A percentile compares a stretch with the other conserved stretches of the same genome.
Conservation (phyloP, 345 rosid genomes). For the Hevea brasiliensis region DNA sequence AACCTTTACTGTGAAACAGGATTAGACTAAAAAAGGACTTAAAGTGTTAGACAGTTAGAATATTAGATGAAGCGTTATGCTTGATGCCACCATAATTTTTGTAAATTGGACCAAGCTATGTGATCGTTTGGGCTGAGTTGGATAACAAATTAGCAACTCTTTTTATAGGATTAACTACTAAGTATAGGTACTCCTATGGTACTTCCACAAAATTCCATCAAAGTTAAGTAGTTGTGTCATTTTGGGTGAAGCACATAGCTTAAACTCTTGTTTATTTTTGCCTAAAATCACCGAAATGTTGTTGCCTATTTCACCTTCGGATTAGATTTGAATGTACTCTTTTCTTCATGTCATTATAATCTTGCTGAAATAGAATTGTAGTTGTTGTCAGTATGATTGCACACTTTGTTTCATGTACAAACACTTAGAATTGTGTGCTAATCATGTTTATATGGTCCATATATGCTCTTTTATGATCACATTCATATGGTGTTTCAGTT, state of each 20-base stretch:
- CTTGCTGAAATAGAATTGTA: background rate
- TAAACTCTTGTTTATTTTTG: background rate
- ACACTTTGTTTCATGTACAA: background rate
- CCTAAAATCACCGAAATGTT: background rate
- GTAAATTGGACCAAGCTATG: background rate
- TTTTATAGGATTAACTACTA: background rate
- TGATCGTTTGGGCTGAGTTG: background rate
- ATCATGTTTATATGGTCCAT: constrained; percentile 7
- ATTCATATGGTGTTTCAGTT: background rate
- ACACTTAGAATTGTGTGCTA: background rate
- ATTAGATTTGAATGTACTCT: background rate
- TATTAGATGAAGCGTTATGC: background rate
- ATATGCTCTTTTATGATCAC: constrained; percentile 1
- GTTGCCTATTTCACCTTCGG: background rate
- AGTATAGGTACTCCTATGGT: background rate
- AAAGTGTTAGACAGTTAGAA: background rate
- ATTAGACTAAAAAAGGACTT: background rate
- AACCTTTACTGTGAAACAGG: background rate
- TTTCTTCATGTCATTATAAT: background rate
- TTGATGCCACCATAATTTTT: background rate
- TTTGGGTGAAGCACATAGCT: background rate
- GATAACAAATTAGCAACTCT: background rate
- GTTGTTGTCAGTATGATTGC: background rate
- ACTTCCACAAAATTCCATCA: background rate
- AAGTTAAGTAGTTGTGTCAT: background rate